Evolutionary conservation across 192 early-diverging fungal species (phyloP).

Genomic region (Endogone sp.): DNA sequence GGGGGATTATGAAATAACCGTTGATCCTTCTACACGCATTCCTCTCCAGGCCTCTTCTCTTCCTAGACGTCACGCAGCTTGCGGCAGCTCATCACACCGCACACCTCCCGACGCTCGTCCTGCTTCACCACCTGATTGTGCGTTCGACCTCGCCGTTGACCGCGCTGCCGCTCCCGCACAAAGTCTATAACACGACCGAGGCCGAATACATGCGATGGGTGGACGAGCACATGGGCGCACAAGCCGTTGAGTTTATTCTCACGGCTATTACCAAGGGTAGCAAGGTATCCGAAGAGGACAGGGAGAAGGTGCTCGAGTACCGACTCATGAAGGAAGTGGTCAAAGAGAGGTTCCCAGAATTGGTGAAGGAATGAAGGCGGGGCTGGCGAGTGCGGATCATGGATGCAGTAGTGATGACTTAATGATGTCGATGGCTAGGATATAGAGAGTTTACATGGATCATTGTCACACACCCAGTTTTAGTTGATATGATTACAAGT

Average conservation of each 20-base stretch:
- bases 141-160: conserved; percentile 38
- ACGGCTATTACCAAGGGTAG: conserved; percentile 20
- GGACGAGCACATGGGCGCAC: conserved; percentile 48
- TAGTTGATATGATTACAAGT: too few species aligned
- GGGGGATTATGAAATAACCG: background rate
- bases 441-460: too few species aligned
- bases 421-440: too few species aligned
- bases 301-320: conserved; percentile 21
- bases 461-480: too few species aligned
- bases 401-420: too few species aligned
- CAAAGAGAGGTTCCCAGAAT: background rate
- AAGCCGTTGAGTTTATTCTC: conserved; percentile 36
- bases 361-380: too few species aligned
- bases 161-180: conserved; percentile 49
- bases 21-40: background rate
- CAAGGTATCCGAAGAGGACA: conserved; percentile 17
- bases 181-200: conserved; percentile 52
- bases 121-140: conserved; percentile 62
- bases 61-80: conserved; percentile 56
- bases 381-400: too few species aligned
- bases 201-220: conserved; percentile 67
- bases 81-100: conserved; percentile 43
- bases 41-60: conserved; percentile 51
- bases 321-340: conserved; percentile 19
- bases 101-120: conserved; percentile 37